Base-by-base conservation (phyloP, 2,329 filamentous ascomycete genomes). In the Xylariales sp. region DNA sequence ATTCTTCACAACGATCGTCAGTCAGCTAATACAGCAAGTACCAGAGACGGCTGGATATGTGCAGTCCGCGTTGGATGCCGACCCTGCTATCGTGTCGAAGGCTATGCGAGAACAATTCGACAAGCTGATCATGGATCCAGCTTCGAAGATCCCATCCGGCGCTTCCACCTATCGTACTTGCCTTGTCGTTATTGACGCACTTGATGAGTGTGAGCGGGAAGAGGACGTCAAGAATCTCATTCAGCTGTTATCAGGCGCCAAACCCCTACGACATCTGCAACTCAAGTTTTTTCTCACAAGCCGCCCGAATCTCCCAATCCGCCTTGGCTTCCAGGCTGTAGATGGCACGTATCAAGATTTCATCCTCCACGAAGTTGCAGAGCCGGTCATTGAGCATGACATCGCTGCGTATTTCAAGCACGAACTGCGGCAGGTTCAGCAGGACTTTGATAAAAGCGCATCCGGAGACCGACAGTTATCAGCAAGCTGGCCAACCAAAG, bases 231-330 rank as follows among this genome's bases (percentile, higher is more conserved):
- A 35, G 31, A 5, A 39, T 5, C 54, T 67, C n/a, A 52, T 66
- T 27, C 15, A 48, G 3, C 50, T 62, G 10, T 42, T 63, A 0
- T 44, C 52, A n/a, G 40, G 47, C 21, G 29, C 44, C 11, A 44
- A 51, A 12, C 3, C 27, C 8, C 7, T 49, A 16, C 42, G 22
- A 39, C 48, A 43, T 21, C 21, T 50, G 12, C 38, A 33, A 18
- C 32, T 68, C 6, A 57, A 53, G 35, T 39, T 66, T 2, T 67
- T 72, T 20, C 14, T 72, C 0, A 71, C 68, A 0, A 71, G 66
- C 31, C 54, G 68, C 9, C 68, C 68, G 0, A 62, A 71, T 16
- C 40, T 66, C 1, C 57, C 59, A 0, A 57, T 70, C 16, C 59
- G 62, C 0, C 48, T 64, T 10, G 59, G 62, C 0, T 70, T 73